Conservation (phyloP, 257 asterid genomes). For the Solanum medicagineum region DNA sequence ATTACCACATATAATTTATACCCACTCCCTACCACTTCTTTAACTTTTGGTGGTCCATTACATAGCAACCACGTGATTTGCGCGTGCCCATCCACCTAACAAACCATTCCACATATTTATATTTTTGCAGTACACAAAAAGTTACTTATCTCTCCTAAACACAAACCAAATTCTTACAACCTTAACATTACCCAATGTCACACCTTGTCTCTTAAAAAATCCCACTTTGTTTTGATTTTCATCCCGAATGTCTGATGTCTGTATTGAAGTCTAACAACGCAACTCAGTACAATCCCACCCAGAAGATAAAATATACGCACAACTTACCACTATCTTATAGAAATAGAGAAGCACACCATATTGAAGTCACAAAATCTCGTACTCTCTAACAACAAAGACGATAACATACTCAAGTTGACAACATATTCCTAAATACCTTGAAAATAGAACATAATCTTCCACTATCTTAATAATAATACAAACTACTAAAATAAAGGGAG, state of each 20-base stretch:
- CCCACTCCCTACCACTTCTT: background rate
- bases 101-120: background rate
- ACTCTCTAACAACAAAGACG: background rate
- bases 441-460: background rate
- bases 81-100: background rate
- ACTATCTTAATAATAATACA: background rate
- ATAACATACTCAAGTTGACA: background rate
- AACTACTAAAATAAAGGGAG: background rate
- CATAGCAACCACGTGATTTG: background rate
- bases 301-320: too few relatives aligned
- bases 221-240: background rate
- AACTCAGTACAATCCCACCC: too few relatives aligned
- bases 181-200: constrained; percentile 15
- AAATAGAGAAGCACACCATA: too few relatives aligned
- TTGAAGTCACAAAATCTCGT: background rate
- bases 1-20: background rate
- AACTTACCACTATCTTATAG: too few relatives aligned
- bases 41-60: background rate
- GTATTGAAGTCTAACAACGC: background rate
- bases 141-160: background rate
- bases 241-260: background rate
- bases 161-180: background rate
- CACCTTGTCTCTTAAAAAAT: constrained; percentile 6
- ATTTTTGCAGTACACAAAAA: background rate
- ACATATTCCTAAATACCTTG: background rate